Conservation (phyloP, 164 flowering plant species). For the Magnolia kwangsiensis region DNA sequence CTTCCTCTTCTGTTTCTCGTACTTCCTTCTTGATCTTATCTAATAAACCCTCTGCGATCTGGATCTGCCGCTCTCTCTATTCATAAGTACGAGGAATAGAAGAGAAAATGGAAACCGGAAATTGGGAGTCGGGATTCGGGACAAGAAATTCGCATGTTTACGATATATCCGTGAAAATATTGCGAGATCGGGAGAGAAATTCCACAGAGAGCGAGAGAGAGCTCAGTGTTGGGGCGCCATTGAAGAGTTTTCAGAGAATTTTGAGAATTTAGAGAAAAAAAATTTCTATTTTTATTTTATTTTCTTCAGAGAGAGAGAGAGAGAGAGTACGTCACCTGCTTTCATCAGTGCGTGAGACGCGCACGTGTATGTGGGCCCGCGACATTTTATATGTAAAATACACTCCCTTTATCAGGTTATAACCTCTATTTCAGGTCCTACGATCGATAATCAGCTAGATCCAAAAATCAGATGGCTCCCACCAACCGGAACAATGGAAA, state of each 20-base stretch:
- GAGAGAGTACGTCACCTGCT: too few relatives aligned
- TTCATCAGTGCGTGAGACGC: too few relatives aligned
- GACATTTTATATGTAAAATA: too few relatives aligned
- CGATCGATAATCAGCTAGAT: too few relatives aligned
- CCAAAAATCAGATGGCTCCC: too few relatives aligned
- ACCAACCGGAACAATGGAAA: too few relatives aligned
- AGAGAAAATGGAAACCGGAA: not conserved
- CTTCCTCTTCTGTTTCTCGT: constrained; percentile 9
- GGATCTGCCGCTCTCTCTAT: constrained; percentile 6
- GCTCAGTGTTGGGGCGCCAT: not conserved
- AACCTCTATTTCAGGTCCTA: too few relatives aligned
- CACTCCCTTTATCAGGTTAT: too few relatives aligned
- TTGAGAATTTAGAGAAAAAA: too few relatives aligned
- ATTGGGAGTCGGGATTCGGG: not conserved
- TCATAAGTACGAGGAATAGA: constrained; percentile 8
- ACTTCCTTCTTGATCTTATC: not conserved
- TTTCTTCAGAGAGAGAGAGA: too few relatives aligned
- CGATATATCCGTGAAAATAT: not conserved
- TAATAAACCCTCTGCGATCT: constrained; percentile 7
- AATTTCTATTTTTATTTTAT: too few relatives aligned
- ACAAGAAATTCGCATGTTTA: not conserved
- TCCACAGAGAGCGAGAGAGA: not conserved
- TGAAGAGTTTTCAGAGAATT: not conserved
- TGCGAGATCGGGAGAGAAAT: not conserved
- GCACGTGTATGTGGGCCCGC: too few relatives aligned